A percentile compares a stretch with the other conserved stretches of the same genome.
Conservation (phyloP, 2,329 filamentous ascomycete species). For the Aspergillus texensis region DNA sequence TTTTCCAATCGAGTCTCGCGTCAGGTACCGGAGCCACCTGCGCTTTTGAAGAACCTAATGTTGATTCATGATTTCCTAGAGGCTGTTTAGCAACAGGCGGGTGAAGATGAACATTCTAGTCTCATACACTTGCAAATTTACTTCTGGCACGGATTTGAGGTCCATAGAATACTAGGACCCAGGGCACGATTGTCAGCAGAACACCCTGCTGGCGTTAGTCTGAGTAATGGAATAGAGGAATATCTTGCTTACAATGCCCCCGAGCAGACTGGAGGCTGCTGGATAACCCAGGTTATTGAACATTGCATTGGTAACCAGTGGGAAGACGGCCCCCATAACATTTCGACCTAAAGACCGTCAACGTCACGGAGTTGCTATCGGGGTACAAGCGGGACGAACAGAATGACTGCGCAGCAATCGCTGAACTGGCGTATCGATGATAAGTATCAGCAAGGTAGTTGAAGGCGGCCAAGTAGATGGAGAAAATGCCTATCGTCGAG, state of each 20-base stretch:
- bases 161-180: slow-evolving; percentile 78
- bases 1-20: not conserved
- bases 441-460: slow-evolving; percentile 90
- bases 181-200: slow-evolving; percentile 73
- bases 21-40: not conserved
- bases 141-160: slow-evolving; percentile 73
- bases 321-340: slow-evolving; percentile 75
- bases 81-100: slow-evolving; percentile 2
- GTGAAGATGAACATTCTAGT: not conserved
- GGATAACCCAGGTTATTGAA: slow-evolving; percentile 70
- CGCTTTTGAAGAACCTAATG: slow-evolving; percentile 2
- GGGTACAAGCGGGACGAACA: slow-evolving; percentile 45
- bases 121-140: slow-evolving; percentile 67
- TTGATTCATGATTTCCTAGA: slow-evolving; percentile 22
- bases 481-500: slow-evolving; percentile 80
- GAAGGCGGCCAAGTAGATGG: slow-evolving; percentile 81
- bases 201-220: slow-evolving; percentile 38
- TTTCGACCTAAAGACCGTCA: slow-evolving; percentile 58
- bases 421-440: slow-evolving; percentile 77
- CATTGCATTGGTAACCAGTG: slow-evolving; percentile 70
- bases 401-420: slow-evolving; percentile 79
- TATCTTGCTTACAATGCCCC: slow-evolving; percentile 60
- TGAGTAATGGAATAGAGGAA: not conserved
- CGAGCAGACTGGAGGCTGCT: slow-evolving; percentile 71
- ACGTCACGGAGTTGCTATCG: not conserved